Evolutionary conservation across 805 yeast species (phyloP), one percentile per base, ranked within the genome.

Genomic region (Pachysolen tannophilus): DNA sequence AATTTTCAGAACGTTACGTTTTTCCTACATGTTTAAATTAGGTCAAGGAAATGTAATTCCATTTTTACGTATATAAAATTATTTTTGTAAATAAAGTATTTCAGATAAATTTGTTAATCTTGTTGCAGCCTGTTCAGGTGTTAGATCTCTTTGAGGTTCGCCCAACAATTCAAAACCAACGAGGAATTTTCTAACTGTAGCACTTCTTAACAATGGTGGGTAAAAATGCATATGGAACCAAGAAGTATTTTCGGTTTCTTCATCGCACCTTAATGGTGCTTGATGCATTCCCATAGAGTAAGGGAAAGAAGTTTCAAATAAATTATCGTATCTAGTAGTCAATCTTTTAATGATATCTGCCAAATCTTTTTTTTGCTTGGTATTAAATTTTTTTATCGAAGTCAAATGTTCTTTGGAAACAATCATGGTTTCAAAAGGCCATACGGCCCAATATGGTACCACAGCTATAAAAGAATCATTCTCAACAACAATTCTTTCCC

Each of bases 241-340:
- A 63, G 72, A 63, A n/a, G n/a, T n/a, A 20, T 62, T 52, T 14
- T 58, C 51, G 13, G 69, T 47, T 36, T 65, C 67, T 31, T 61
- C 69, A n/a, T n/a, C n/a, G n/a, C n/a, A n/a, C n/a, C n/a, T n/a
- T 25, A 78, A 61, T 30, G 82, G 83, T 7, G 85, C 81, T 56
- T 82, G 90, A 55, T 81, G 90, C 13, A 82, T 55, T 11, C 90
- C 90, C 88, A 82, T 81, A 1, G 86, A 79, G 56, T 81, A 82
- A 2, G 88, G 88, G 63, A 82, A 81, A 20, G 75, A 69, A 5
- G 83, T 73, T 51, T 68, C 60, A 53, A 81, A 81, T 36, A 81
- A 60, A 50, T 81, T 81, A 56, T 81, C 88, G 56, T 81, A 81
- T 42, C 75, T 73, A 26, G 65, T 68, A 3, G 88, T 79, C 39